Conservation (phyloP, 176 grass and related monocot species). For the Avena eriantha region DNA sequence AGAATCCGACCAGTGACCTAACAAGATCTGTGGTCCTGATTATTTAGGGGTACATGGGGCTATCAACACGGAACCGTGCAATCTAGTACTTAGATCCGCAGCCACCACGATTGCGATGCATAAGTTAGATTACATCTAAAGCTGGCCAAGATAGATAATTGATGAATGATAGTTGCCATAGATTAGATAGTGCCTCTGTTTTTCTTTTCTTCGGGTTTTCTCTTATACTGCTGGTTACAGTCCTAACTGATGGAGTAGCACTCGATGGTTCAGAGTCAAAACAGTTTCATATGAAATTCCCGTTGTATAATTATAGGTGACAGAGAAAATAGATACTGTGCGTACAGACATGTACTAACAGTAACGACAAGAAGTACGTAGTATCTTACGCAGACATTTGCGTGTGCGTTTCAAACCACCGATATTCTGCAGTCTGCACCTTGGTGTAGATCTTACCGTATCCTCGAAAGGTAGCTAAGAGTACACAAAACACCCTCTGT, state of each 20-base stretch:
- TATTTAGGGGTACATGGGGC: slow-evolving; percentile 29
- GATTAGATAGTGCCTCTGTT: not conserved
- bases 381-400: not conserved
- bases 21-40: slow-evolving; percentile 37
- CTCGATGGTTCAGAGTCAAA: not conserved
- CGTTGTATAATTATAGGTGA: not conserved
- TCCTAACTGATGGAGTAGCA: not conserved
- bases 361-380: not conserved
- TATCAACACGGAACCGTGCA: slow-evolving; percentile 41
- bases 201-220: not conserved
- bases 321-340: too few species aligned
- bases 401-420: slow-evolving; percentile 12
- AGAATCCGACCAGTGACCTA: slow-evolving; percentile 49
- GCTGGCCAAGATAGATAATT: not conserved
- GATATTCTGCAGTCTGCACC: not conserved
- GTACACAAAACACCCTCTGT: not conserved
- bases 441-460: not conserved
- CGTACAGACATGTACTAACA: not conserved
- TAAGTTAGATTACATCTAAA: slow-evolving; percentile 24
- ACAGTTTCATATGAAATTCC: not conserved
- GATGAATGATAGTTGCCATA: not conserved
- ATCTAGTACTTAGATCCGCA: slow-evolving; percentile 52
- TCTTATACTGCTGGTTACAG: not conserved
- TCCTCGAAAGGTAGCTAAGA: not conserved
- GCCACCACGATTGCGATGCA: not conserved